Base-by-base conservation (phyloP, 2,329 filamentous ascomycete species). In the Monosporascus cannonballus region DNA sequence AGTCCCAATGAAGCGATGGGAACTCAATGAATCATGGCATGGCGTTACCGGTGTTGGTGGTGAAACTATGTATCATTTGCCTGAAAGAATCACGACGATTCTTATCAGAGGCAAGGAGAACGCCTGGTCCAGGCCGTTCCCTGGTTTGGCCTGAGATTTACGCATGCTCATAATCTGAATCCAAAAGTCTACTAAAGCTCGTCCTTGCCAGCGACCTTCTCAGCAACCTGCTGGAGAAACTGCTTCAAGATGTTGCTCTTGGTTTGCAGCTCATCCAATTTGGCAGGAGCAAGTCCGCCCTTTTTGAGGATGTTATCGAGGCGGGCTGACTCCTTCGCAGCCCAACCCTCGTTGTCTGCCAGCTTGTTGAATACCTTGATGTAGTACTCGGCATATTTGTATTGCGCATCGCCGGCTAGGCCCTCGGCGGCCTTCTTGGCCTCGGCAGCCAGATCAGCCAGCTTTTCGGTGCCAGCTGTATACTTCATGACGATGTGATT, bases 341-440 rank as follows among this genome's bases (percentile, higher is more conserved):
- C 90, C 67, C 90, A 96, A 50, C 78, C 86, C 56, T 87, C 79
- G 74, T 87, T 95, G 71, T 86, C 78, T 68, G 76, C 79, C 58
- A 94, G 76, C 84, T 96, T 97, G 69, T 89, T 83, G 56, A 94
- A 87, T 51, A 96, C 91, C 69, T 89, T 90, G 69, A 94, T 78
- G 72, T 99, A 97, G 82, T 99, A 99, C 73, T 92, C 81, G 47
- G 90, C 90, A 67, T 93, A 96, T 77, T 89, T 90, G 71, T 86
- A 72, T 71, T 83, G 76, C 14, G 74, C 76, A 56, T 75, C 69
- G 50, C 81, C 85, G 73, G 86, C 82, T 50, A 94, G 70, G 49
- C 73, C 76, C 62, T 80, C 79, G 22, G 85, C 85, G 56, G 84
- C 81, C 75, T 87, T 86, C 76, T 87, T 86, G 50, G 88, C 78